Base-by-base conservation (phyloP, 768 basidiomycete species). In the Lactarius quietus region DNA sequence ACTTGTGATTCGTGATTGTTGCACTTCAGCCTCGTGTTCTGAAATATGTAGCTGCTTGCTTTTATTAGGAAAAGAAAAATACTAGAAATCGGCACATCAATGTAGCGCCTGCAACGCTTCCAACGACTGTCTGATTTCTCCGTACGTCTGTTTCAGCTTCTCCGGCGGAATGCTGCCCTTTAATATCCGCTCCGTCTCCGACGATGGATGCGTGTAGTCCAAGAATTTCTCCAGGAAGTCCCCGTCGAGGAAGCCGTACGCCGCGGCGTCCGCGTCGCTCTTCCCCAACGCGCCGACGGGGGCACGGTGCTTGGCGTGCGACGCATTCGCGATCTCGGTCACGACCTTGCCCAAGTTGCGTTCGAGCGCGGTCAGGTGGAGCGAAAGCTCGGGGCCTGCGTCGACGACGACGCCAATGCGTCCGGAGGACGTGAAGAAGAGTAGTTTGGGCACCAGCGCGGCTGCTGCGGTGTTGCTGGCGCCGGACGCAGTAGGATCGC, bases 161-260 rank as follows among this genome's bases (percentile, higher is more conserved):
- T 93, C 89, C 3, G 84, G 83, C 58, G 84, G 81, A 61, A 77
- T 85, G 20, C 78, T 75, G 10, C 90, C 91, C 33, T 77, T 71
- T 69, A 88, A 75, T 12, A 91, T 83, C 64, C 79, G 76, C 59
- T 81, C 74, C n/a, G 85, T 75, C 28, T 80, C 74, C 6, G 77
- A 71, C 1, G 80, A 75, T 23, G 81, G 76, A 15, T 71, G 73
- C 41, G 72, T 72, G 56, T 80, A 77, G 20, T 74, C 75, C 59
- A 88, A 78, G 74, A 90, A 86, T 23, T 78, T 76, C 74, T 95
- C 91, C 23, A 97, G 72, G 68, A 94, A 90, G 72, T 92, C 89
- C 1, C 94, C 95, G 66, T 97, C 94, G 33, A 97, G 78, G 80
- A 97, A 94, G 18, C 93, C 93, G 45, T 80, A 81, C 1, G 89